Conservation (phyloP, 192 early-diverging fungal species). For the Umbelopsis sp. region DNA sequence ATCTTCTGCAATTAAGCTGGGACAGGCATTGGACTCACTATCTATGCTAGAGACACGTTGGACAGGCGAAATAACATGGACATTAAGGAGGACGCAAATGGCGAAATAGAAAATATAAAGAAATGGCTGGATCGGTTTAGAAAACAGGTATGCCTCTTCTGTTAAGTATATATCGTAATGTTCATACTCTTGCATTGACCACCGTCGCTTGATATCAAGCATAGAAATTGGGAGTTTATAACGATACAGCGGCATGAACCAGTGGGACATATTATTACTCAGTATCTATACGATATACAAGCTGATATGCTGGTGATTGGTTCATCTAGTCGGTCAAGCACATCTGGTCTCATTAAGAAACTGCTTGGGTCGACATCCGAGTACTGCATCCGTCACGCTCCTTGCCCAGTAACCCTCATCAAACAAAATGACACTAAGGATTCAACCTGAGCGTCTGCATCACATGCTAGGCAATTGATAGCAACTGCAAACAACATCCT, state of each 20-base stretch:
- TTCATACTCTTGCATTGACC: not conserved
- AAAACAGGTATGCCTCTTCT: not conserved
- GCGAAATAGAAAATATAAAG: not conserved
- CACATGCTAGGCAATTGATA: no score
- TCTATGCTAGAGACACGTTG: not conserved
- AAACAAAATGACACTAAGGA: constrained; percentile 1
- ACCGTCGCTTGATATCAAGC: not conserved
- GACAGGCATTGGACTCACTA: no score
- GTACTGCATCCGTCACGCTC: not conserved
- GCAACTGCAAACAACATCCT: no score
- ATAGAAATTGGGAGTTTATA: not conserved
- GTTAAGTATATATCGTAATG: not conserved
- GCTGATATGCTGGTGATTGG: constrained; percentile 5
- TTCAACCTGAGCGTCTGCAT: not conserved
- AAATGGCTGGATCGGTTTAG: not conserved
- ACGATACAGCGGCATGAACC: constrained; percentile 1
- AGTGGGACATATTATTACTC: not conserved
- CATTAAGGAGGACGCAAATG: not conserved
- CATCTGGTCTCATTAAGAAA: not conserved
- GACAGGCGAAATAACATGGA: not conserved
- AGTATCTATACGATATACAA: not conserved
- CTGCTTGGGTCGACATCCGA: not conserved
- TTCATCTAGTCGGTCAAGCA: not conserved
- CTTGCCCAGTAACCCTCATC: not conserved
- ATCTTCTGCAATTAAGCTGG: no score